Base-by-base conservation (phyloP, 805 yeast genomes). In the Nakazawaea molendinolei region DNA sequence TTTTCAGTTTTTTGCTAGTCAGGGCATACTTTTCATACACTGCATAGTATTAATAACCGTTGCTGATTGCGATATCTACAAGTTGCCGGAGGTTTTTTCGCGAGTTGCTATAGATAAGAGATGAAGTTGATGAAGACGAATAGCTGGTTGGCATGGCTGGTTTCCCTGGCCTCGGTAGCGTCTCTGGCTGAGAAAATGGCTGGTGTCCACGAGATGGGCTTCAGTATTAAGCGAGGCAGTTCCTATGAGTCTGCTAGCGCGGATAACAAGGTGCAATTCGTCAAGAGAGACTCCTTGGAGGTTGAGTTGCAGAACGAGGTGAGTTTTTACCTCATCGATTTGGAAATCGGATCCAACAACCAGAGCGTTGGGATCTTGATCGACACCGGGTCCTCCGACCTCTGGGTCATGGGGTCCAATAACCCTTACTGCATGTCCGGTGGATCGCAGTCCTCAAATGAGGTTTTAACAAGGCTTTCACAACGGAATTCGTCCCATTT, bases 371-470 rank as follows among this genome's bases (percentile, higher is more conserved):
- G 58, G 12, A 66, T 69, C 4, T 52, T 63, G 21, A 46, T 71
- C 29, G 76, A 71, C 45, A 67, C 75, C 3, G 76, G 75, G 3
- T 67, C 74, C 7, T 64, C 74, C 0, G 71, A 67, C 40, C 47
- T 69, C 24, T 69, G 75, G 75, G 61, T 69, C 4, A 62, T 58
- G 47, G 60, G 63, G 25, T 52, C 60, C 13, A 40, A 54, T 17
- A 47, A 48, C 13, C 40, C 56, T 8, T 53, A 38, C 42, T 41
- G 52, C 36, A 43, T 46, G 23, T 51, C 59, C 4, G 37, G 52
- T 5, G 56, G 34, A 3, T 28, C 31, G 4, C 24, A 26, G 17
- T 23, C 31, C 10, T 17, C 28, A 5, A 23, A 17, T 8, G 3
- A 16, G 3, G 32, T 25, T 7, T 17, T 14, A 5, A 19, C 6